Base-by-base conservation (phyloP, 495 filamentous ascomycete genomes). In the Penicillium chermesinum region DNA sequence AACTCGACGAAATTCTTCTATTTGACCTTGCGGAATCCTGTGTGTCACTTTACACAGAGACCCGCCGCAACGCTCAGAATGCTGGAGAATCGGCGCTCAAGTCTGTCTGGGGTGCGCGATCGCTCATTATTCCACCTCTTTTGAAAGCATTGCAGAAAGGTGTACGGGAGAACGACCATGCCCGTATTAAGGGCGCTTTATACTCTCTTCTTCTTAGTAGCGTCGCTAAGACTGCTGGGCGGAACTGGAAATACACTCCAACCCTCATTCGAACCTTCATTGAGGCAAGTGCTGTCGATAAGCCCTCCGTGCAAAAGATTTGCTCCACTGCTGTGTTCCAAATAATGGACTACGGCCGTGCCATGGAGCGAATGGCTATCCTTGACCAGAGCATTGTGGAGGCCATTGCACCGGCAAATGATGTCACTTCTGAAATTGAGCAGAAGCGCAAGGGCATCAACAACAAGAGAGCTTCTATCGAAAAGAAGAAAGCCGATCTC, bases 51-150 rank as follows among this genome's bases (percentile, higher is more conserved):
- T 99, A 99, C 61, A 90, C 93, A 0, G 93, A 99, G 56, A 91
- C 96, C 19, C 87, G 93, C 10, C 78, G 91, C 18, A 91, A 94
- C 46, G 93, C 93, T 27, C 93, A 99, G 60, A 83, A 80, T 51
- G 89, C 94, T 1, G 85, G 85, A 44, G 93, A 99, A 69, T 91
- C 91, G 4, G 91, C 94, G 0, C 77, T 96, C n/a, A 96, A 95
- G 66, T 83, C 83, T 30, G 78, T 97, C 19, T 85, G 91, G 63
- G 93, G 89, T 5, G 85, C 88, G 6, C 80, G 89, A 15, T 83
- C 87, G 0, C 74, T 96, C 3, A 86, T 97, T 32, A 95, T 99
- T 33, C 89, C 90, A 0, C 85, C 86, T 25, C 74, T 99, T 20
- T 74, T 99, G 25, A 77, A 81, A 36, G 82, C 85, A 2, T 78